Evolutionary conservation across 2,329 filamentous ascomycete species (phyloP).

Genomic region (Arthrinium puccinioides): DNA sequence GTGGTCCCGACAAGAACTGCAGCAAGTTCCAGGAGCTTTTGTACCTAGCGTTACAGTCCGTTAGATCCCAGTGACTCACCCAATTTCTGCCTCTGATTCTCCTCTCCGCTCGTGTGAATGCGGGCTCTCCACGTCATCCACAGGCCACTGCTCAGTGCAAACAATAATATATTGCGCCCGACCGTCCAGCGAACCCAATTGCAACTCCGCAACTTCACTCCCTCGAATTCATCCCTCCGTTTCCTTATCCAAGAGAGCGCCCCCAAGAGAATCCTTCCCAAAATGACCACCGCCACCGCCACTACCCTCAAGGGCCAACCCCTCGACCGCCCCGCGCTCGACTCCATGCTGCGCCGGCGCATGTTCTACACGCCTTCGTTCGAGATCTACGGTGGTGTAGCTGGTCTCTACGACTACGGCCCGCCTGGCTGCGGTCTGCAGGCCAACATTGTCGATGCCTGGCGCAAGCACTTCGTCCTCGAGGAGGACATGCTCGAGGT

Average conservation of each 20-base stretch:
- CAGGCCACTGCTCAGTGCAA: constrained; percentile 7
- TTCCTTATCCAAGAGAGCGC: not conserved
- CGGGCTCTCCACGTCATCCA: constrained; percentile 5
- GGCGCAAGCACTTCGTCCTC: constrained; percentile 89
- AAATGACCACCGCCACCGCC: constrained; percentile 40
- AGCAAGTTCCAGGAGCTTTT: too few species aligned
- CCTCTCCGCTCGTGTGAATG: constrained; percentile 4
- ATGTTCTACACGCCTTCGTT: constrained; percentile 94
- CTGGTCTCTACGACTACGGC: constrained; percentile 88
- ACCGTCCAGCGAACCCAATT: constrained; percentile 1
- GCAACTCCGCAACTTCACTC: not conserved
- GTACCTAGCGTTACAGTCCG: not conserved
- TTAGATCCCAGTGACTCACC: constrained; percentile 7
- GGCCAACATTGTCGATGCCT: constrained; percentile 79
- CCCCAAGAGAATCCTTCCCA: not conserved
- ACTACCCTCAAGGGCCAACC: constrained; percentile 86
- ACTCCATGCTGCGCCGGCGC: constrained; percentile 78
- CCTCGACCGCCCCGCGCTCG: constrained; percentile 75
- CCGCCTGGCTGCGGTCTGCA: constrained; percentile 81
- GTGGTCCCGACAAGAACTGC: too few species aligned
- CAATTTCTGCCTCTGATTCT: not conserved
- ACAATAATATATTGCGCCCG: constrained; percentile 2
- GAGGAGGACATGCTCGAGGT: constrained; percentile 95
- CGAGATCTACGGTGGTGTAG: constrained; percentile 88
- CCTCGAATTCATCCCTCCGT: not conserved